Percentiles rank a stretch among this genome's conserved stretches.
Conservation (phyloP, 106 monocot genomes). For the Alisma plantagoaquatica region DNA sequence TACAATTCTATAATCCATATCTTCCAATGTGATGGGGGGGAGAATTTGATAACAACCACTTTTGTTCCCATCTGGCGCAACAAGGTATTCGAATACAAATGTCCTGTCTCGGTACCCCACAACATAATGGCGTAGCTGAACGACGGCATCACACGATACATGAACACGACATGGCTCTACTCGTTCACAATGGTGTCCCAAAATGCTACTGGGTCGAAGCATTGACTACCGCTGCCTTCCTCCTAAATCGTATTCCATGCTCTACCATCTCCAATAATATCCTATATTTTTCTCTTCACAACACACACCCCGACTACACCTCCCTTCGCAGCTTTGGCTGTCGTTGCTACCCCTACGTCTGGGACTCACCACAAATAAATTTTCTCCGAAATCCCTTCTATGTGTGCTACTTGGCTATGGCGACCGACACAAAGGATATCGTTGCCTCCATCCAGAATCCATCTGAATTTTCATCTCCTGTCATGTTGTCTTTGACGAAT, state of each 20-base stretch:
- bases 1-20: not conserved
- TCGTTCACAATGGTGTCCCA: constrained; percentile 1
- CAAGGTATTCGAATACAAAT: not conserved
- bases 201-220: constrained; percentile 1
- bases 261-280: not conserved
- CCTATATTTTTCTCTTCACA: not conserved
- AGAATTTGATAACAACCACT: not conserved
- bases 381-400: not conserved
- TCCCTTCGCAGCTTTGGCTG: not conserved
- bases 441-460: not conserved
- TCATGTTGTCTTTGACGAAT: constrained; percentile 9
- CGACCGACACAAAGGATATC: not conserved
- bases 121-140: not conserved
- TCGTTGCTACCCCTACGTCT: not conserved
- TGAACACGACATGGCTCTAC: not conserved
- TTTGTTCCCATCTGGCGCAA: not conserved
- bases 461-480: not conserved
- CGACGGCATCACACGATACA: not conserved
- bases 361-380: not conserved
- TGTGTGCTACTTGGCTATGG: constrained; percentile 2
- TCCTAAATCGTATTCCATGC: constrained; percentile 5
- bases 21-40: constrained; percentile 10
- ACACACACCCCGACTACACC: not conserved
- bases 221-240: not conserved
- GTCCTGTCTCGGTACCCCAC: not conserved